Evolutionary conservation across 352 stramenopile species (phyloP), one percentile per base, ranked within the genome.

Genomic region (Discostella stelligera): DNA sequence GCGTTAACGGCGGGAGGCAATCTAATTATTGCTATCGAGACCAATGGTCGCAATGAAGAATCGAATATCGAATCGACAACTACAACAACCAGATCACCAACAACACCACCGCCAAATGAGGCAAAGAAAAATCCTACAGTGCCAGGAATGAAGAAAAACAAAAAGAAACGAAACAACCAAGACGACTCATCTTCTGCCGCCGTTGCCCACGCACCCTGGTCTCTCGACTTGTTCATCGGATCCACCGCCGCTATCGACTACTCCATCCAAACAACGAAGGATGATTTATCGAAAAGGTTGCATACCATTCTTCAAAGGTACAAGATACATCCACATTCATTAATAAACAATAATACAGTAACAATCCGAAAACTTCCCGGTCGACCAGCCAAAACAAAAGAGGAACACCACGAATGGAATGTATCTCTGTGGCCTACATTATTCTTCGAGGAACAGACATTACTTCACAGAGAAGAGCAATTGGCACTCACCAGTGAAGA

Each of bases 341-440:
- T 8, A 50, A 50, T 18, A 8, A 62, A 32, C 25, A 50, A 23
- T 18, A 48, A 32, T 32, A 32, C 27, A 32, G 27, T 71, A 5
- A 46, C 16, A 37, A 49, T 56, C 16, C 18, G 46, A 46, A 56
- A 67, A n/a, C 71, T 92, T 16, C 84, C 84, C 13, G 74, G 74
- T 54, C 55, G 80, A 79, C 64, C 69, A 46, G 79, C 86, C 3
- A 39, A 79, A 52, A 89, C 79, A 7, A 60, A 83, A 53, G n/a
- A n/a, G 39, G 82, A 92, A 71, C 79, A 79, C 16, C 61, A 90
- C 48, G 56, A 84, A 71, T 84, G 75, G 53, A 89, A 89, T 61
- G 11, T 54, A 16, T 74, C 23, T 64, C 11, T 66, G 27, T 92
- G 86, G 86, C 86, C 84, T 20, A 90, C 82, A 7, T 64, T 80